Evolutionary conservation across 805 yeast genomes (phyloP).

Genomic region (Candida broadrunensis): DNA sequence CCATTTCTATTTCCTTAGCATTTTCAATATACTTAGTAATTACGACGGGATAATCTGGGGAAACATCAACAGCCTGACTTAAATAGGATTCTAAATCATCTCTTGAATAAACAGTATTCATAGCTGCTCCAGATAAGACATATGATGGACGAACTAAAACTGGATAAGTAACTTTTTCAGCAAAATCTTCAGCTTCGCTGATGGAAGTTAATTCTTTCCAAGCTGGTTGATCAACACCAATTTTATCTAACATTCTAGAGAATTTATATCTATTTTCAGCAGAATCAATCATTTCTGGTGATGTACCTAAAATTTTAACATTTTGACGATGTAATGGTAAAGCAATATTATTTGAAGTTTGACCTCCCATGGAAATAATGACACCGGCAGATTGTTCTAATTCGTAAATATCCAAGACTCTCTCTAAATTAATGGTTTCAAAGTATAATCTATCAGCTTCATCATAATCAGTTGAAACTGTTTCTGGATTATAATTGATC

Average conservation of each 20-base stretch:
- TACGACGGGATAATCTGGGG: slow-evolving; percentile 97
- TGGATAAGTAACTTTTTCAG: slow-evolving; percentile 87
- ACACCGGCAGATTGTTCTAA: slow-evolving; percentile 89
- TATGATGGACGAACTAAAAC: slow-evolving; percentile 97
- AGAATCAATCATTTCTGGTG: slow-evolving; percentile 97
- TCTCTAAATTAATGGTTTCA: slow-evolving; percentile 91
- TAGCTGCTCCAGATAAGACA: slow-evolving; percentile 97
- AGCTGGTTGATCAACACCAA: slow-evolving; percentile 98
- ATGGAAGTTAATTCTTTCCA: slow-evolving; percentile 97
- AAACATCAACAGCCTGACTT: slow-evolving; percentile 93
- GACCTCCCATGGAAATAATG: slow-evolving; percentile 98
- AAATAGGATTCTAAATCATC: slow-evolving; percentile 86
- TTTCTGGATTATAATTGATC: slow-evolving; percentile 98
- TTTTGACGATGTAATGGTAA: slow-evolving; percentile 88
- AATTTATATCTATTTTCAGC: slow-evolving; percentile 98
- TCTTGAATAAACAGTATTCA: slow-evolving; percentile 91
- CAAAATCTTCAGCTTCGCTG: slow-evolving; percentile 89
- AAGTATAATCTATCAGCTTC: slow-evolving; percentile 96
- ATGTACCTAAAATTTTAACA: slow-evolving; percentile 93
- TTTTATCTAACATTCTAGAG: slow-evolving; percentile 93
- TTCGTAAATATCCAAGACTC: slow-evolving; percentile 93
- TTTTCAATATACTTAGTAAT: slow-evolving; percentile 94
- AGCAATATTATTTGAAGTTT: slow-evolving; percentile 95
- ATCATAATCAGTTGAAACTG: slow-evolving; percentile 98
- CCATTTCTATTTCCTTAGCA: slow-evolving; percentile 98